A percentile compares a stretch with the other conserved stretches of the same genome.
Conservation (phyloP, 345 rosid species). For the Corchorus capsularis region DNA sequence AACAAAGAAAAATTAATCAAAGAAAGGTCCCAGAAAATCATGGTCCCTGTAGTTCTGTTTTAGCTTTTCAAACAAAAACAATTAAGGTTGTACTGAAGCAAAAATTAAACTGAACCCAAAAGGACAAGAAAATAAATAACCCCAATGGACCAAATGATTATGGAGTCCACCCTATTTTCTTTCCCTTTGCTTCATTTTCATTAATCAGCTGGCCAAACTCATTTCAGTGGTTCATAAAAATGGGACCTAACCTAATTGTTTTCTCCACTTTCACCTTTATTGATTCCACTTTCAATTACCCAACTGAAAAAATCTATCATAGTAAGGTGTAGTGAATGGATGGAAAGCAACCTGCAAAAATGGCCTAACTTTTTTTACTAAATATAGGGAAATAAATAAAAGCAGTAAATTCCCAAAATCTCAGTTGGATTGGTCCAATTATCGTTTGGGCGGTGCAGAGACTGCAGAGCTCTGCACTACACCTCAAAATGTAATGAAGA, state of each 20-base stretch:
- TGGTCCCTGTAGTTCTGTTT: background rate
- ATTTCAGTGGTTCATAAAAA: constrained; percentile 5
- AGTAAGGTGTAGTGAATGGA: background rate
- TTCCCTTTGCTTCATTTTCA: background rate
- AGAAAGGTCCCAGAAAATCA: constrained; percentile 8
- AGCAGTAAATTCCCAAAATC: background rate
- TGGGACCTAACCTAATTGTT: constrained; percentile 3
- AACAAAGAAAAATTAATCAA: background rate
- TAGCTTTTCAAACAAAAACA: background rate
- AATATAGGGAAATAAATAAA: background rate
- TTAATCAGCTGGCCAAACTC: background rate
- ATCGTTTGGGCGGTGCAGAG: too few species aligned
- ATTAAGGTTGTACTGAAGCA: background rate
- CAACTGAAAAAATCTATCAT: background rate
- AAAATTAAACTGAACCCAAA: background rate
- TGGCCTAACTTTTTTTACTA: too few species aligned
- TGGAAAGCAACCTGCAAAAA: background rate
- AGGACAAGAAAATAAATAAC: background rate
- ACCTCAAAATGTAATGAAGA: background rate
- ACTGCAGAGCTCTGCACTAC: too few species aligned
- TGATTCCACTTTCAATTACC: background rate
- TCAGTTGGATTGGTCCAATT: too few species aligned
- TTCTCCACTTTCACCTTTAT: constrained; percentile 5
- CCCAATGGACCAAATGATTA: background rate
- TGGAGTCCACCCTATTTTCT: background rate